phyloP scores from a whole-genome alignment of 179 eudicot species.

The Kewa caespitosa region DNA sequence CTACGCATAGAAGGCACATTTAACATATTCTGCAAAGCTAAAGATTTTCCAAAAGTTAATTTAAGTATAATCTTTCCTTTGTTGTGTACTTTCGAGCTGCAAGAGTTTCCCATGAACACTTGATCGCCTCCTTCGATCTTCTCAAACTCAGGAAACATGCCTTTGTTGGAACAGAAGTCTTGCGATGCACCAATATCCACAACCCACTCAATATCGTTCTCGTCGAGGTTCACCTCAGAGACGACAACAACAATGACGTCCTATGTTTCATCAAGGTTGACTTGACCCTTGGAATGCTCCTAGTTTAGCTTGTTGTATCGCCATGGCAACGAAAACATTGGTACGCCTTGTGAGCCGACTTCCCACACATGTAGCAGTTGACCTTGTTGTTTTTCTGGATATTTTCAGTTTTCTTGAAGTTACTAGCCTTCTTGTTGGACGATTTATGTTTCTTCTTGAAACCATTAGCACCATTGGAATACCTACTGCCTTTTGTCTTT shows the following conservation, averaged over 20 bases:
- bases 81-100: background rate
- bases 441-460: background rate
- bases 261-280: background rate
- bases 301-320: background rate
- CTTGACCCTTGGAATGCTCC: background rate
- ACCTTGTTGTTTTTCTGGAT: background rate
- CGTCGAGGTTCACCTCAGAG: background rate
- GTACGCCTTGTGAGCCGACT: background rate
- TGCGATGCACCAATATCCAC: background rate
- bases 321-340: background rate
- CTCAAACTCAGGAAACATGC: background rate
- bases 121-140: background rate
- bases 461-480: background rate
- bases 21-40: background rate
- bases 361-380: background rate
- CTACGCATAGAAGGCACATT: background rate
- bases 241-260: too few relatives aligned
- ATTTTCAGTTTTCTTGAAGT: background rate
- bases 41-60: background rate
- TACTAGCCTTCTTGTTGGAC: background rate
- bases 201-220: background rate
- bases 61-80: slow-evolving; percentile 1
- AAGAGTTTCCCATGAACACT: background rate
- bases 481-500: too few relatives aligned
- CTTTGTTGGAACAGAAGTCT: background rate